Base-by-base conservation (phyloP, 345 rosid species). In the Gossypium herbaceum region DNA sequence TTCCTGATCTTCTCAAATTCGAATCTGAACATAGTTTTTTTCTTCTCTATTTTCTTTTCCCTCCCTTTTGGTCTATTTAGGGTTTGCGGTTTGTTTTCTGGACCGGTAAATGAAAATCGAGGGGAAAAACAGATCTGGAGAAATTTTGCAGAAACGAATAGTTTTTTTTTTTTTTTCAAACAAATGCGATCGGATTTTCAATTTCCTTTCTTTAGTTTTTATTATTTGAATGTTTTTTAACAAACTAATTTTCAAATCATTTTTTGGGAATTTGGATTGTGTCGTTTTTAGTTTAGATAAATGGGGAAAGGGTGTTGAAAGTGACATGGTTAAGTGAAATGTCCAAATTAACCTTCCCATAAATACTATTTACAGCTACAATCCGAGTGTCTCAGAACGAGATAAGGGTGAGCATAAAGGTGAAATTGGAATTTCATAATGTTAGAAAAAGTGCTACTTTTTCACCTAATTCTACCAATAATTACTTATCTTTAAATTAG, bases 1-100 rank as follows among this genome's bases (percentile, higher is more conserved):
- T 84, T 87, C 64, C 81, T 69, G 75, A 85, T 79, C 83, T 79
- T 88, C 78, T 88, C 85, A 43, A 47, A 72, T 68, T 79, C 84
- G 58, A 84, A 82, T 79, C 78, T 75, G 64, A 84, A 84, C 87
- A 82, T 84, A 15, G 56, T 54, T 71, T 4, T 70, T 51, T 24
- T 9, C 7, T 61, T 61, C 45, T 34, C 4, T 15, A 2, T 27
- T 47, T 68, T 19, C 17, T 50, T 60, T 24, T 39, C 2, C 54
- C 20, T 17, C 44, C 48, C 12, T 17, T 29, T 5, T 2, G 43
- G 44, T n/a, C 10, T 19, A 27, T 20, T 24, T 60, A 72, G 66
- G 73, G 63, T 58, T 71, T 34, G 47, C 15, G 8, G 13, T 2
- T 6, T 20, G 57, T 22, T 11, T 45, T 39, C n/a, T 68, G 15